Base-by-base conservation (phyloP, 768 basidiomycete genomes). In the Cyclocybe aegerita region DNA sequence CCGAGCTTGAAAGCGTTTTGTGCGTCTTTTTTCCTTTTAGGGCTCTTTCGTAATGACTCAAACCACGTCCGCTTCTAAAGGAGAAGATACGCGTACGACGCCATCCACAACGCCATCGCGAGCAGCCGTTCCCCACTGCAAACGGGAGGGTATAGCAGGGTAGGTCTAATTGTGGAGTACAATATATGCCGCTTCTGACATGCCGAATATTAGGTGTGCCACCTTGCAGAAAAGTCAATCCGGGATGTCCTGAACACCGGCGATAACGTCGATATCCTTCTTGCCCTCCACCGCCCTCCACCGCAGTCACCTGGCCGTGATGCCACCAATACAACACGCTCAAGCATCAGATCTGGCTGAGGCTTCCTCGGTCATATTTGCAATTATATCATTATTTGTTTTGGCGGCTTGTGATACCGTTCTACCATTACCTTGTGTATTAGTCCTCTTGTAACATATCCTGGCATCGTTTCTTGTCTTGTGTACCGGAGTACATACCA, bases 91-190 rank as follows among this genome's bases (percentile, higher is more conserved):
- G 80, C 86, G 0, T 83, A 88, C 59, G 89, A 91, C 55, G 81
- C 83, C 9, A 88, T 92, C 48, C 90, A 92, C 65, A 92, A 91
- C 61, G 79, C 81, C 7, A 88, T 92, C 61, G 74, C 90, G 12
- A 78, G 77, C 50, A 83, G 86, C 59, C 83, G 83, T 39, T 80
- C 82, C 14, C 70, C 80, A 12, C 71, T 90, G 11, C 77, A 82
- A 53, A 74, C 79, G 1, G 82, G 76, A 29, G 76, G 77, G 11
- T 79, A 77, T 54, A 72, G 73, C 56, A 67, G 77, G 54, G 78
- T 79, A 50, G 51, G 74, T 65, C 17, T 34, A 33, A 41, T 38
- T n/a, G 36, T 49, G 45, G 39, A 40, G 23, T 44, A 48, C 43
- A 52, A 37, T 43, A 32, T 39, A 46, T 43, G 17, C 45, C 46